Evolutionary conservation across 768 basidiomycete genomes (phyloP).

Genomic region (Lactarius indigo): DNA sequence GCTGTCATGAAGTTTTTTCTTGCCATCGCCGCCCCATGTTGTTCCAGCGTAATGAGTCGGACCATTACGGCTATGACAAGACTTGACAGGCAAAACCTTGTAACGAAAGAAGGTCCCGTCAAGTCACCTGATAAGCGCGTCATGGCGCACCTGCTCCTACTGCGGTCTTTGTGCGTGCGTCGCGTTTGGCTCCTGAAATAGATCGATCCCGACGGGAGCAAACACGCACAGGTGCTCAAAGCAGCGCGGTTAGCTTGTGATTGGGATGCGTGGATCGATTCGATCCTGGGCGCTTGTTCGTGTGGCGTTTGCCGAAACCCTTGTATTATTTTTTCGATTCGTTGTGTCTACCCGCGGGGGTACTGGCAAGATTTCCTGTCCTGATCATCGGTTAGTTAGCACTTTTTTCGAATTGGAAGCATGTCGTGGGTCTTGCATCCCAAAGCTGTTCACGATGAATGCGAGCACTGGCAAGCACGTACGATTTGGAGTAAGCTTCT

Average conservation of each 20-base stretch:
- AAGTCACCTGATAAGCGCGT: constrained; percentile 14
- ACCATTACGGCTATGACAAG: constrained; percentile 8
- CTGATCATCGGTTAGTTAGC: not conserved
- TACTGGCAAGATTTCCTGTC: not conserved
- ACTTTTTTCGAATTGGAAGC: not conserved
- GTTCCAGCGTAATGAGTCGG: not conserved
- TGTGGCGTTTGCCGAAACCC: not conserved
- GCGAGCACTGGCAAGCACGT: too few species aligned
- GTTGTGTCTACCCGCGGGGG: not conserved
- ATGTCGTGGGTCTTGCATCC: not conserved
- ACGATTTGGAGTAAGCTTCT: not conserved
- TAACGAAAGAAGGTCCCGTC: constrained; percentile 4
- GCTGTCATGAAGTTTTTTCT: constrained; percentile 5
- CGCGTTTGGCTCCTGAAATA: not conserved
- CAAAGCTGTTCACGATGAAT: not conserved
- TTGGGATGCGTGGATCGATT: not conserved
- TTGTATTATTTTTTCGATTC: not conserved
- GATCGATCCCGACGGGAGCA: not conserved
- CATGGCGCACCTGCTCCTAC: not conserved
- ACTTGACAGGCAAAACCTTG: constrained; percentile 20
- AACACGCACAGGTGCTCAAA: not conserved
- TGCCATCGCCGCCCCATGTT: not conserved
- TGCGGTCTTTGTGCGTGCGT: constrained; percentile 7
- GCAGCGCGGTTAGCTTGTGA: not conserved
- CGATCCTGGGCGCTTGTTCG: constrained; percentile 7